Percentiles rank a stretch among this genome's conserved stretches.
Evolutionary conservation across 352 stramenopile species (phyloP).

Genomic region (Phytophthora kernoviae): DNA sequence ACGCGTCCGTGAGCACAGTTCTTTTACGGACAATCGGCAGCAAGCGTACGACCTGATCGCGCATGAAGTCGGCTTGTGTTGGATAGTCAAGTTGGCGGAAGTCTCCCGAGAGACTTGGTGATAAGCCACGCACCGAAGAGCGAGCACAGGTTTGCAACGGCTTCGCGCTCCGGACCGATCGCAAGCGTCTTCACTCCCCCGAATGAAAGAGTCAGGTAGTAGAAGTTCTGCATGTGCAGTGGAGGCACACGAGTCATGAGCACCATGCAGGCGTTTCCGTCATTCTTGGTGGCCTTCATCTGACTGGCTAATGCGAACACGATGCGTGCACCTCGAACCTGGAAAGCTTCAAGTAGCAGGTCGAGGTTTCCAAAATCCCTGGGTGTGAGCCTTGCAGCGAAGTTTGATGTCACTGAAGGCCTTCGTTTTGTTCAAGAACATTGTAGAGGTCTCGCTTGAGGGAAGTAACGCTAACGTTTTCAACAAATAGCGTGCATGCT

Average conservation of each 20-base stretch:
- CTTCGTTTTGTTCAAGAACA: conserved; percentile 46
- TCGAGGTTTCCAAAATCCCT: conserved; percentile 44
- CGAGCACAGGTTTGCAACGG: conserved; percentile 37
- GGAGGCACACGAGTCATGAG: conserved; percentile 53
- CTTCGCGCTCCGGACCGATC: conserved; percentile 29
- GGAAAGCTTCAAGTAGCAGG: conserved; percentile 47
- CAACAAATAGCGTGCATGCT: conserved; percentile 60
- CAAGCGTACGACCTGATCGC: conserved; percentile 36
- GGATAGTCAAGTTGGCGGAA: conserved; percentile 65
- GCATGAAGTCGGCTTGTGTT: conserved; percentile 40
- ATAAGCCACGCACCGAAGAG: conserved; percentile 60
- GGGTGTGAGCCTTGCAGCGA: conserved; percentile 36
- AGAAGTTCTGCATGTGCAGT: conserved; percentile 55
- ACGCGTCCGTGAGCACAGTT: conserved; percentile 53
- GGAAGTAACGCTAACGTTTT: conserved; percentile 36
- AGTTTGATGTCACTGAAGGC: conserved; percentile 29
- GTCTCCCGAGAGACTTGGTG: conserved; percentile 47
- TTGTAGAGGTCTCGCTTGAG: conserved; percentile 18
- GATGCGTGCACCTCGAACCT: conserved; percentile 36
- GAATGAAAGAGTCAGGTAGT: conserved; percentile 42
- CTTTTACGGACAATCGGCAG: conserved; percentile 46
- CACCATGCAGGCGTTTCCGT: conserved; percentile 59
- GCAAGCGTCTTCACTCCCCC: conserved; percentile 30
- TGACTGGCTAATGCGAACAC: conserved; percentile 34
- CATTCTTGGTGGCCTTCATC: conserved; percentile 50